Evolutionary conservation across 2,329 filamentous ascomycete species (phyloP), one percentile per base, ranked within the genome.

Genomic region (Dactylonectria macrodidyma): DNA sequence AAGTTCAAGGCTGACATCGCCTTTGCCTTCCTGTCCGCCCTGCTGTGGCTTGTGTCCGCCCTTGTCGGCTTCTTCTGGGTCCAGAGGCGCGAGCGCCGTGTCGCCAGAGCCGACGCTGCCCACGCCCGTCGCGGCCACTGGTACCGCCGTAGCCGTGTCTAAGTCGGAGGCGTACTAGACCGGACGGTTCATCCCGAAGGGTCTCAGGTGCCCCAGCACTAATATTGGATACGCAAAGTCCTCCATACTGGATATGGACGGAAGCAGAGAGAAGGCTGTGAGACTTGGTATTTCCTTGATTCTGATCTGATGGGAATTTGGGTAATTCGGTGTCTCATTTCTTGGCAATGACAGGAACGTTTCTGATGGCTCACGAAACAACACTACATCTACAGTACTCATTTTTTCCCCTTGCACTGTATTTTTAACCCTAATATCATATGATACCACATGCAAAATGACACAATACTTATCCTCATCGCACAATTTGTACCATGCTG

Each of bases 1-100:
- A 87, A 89, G 73, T 93, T 89, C 87, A 93, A 92, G 81, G 89
- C 93, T 47, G 85, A 89, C 68, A 87, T 93, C 73, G 92, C 92
- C 5, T 94, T 95, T 76, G 83, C 86, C 56, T 95, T 95, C 81
- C 80, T 94, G 62, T 91, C 90, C 2, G 91, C 91, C 62, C 85
- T 93, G 71, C 84, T 90, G 76, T 95, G 92, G 92, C 86, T 94
- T 47, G 87, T 84, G 12, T 92, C 90, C 54, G 87, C 86, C 16
- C 75, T 92, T 22, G 76, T 93, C 50, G 88, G 86, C 52, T 77
- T 88, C 73, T 83, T 87, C 77, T 89, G 87, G 87, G 82, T 86
- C 22, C 84, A 82, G 66, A 81, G 82, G 68, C 79, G 76, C 34
- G 78, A 80, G 68, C 71, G 70, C 30, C 82, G 79, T 65, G 82